These are phyloP conservation scores for Blastobotrys proliferans DNA, from an alignment of 1,139 yeast species.

Conservation along the genomic window DNA sequence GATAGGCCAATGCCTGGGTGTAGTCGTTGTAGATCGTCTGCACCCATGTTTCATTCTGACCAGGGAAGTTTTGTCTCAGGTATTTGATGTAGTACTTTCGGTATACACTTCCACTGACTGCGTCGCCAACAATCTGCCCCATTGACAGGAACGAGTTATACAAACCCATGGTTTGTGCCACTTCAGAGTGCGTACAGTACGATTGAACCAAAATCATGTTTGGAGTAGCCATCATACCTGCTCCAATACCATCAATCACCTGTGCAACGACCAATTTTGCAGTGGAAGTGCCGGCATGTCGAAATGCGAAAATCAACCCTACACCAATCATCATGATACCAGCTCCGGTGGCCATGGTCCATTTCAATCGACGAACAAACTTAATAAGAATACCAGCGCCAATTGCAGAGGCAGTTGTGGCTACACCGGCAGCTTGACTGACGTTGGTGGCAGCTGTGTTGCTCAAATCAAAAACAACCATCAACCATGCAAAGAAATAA, in stretches of 20 bases:
- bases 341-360: constrained; percentile 54
- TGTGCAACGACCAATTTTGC: constrained; percentile 20
- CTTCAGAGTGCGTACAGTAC: constrained; percentile 19
- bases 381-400: constrained; percentile 51
- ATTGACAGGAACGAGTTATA: constrained; percentile 22
- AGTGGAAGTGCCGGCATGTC: constrained; percentile 16
- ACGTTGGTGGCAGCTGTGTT: constrained; percentile 59
- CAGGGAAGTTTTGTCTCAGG: constrained; percentile 12
- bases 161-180: constrained; percentile 24
- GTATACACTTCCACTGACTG: constrained; percentile 20
- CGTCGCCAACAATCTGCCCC: constrained; percentile 20
- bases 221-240: constrained; percentile 21
- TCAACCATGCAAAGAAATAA: constrained; percentile 39
- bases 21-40: constrained; percentile 15
- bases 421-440: constrained; percentile 58
- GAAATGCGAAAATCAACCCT: constrained; percentile 35
- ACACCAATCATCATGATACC: constrained; percentile 50
- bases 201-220: constrained; percentile 23
- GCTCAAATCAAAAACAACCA: constrained; percentile 48
- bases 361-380: constrained; percentile 48
- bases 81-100: constrained; percentile 15
- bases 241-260: constrained; percentile 23
- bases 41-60: constrained; percentile 10
- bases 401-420: constrained; percentile 57
- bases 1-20: constrained; percentile 13